These are phyloP conservation scores for Mortierella antarctica DNA, from an alignment of 192 early-diverging fungal species.

Conservation along the genomic window DNA sequence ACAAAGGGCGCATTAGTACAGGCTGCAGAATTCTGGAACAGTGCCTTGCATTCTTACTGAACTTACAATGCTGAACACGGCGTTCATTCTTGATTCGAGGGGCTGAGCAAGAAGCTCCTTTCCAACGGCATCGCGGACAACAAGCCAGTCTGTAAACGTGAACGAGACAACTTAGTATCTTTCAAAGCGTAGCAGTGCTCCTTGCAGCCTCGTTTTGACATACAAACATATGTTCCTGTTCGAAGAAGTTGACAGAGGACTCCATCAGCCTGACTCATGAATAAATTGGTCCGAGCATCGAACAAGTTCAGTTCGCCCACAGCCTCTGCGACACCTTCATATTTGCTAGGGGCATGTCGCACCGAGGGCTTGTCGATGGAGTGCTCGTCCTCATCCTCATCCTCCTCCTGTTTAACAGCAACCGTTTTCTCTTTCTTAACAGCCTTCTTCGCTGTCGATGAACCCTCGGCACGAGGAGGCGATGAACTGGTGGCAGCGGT, in stretches of 20 bases:
- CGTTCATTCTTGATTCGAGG: slow-evolving; percentile 81
- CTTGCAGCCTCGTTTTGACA: background rate
- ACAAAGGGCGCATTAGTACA: background rate
- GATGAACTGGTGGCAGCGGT: background rate
- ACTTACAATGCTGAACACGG: slow-evolving; percentile 71
- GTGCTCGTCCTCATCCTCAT: slow-evolving; percentile 21
- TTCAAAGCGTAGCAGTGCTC: background rate
- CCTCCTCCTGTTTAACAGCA: slow-evolving; percentile 25
- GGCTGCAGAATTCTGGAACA: too few relatives aligned
- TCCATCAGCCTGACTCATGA: slow-evolving; percentile 62
- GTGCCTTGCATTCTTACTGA: background rate
- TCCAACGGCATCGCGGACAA: slow-evolving; percentile 56
- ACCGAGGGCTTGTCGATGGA: slow-evolving; percentile 33
- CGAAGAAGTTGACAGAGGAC: slow-evolving; percentile 40
- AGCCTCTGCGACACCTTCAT: slow-evolving; percentile 60
- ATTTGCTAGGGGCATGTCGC: slow-evolving; percentile 42
- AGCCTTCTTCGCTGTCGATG: slow-evolving; percentile 3
- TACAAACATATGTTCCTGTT: slow-evolving; percentile 26
- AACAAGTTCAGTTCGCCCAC: slow-evolving; percentile 75
- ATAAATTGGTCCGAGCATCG: slow-evolving; percentile 62
- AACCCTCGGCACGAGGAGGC: slow-evolving; percentile 11
- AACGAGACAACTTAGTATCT: background rate
- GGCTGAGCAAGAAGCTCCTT: slow-evolving; percentile 63
- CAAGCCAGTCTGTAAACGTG: slow-evolving; percentile 63
- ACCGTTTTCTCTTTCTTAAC: slow-evolving; percentile 20